A percentile compares a stretch with the other conserved stretches of the same genome.
phyloP scores from a whole-genome alignment of 306 rosid genomes.

The Rosa rugosa region DNA sequence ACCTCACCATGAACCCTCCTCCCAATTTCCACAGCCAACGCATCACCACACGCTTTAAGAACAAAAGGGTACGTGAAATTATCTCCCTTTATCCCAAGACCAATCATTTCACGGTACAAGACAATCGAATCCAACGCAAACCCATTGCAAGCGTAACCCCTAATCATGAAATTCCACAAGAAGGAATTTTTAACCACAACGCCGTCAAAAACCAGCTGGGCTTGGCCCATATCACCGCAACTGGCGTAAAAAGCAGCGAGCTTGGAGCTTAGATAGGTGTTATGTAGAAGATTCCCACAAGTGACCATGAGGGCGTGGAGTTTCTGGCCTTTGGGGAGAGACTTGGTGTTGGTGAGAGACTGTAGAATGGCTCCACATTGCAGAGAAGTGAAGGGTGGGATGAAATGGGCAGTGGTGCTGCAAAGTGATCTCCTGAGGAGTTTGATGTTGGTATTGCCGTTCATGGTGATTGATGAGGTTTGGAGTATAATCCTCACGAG shows the following conservation, averaged over 20 bases:
- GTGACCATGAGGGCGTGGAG: conserved; percentile 46
- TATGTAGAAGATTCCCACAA: conserved; percentile 40
- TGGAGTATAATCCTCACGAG: neutral
- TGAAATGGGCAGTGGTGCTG: conserved; percentile 9
- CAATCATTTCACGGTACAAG: conserved; percentile 48
- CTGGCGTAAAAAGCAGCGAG: conserved; percentile 52
- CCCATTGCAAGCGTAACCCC: conserved; percentile 47
- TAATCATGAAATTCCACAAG: conserved; percentile 55
- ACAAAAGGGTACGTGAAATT: conserved; percentile 64
- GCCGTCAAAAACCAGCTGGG: conserved; percentile 42
- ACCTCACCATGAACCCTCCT: conserved; percentile 50
- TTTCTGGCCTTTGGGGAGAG: conserved; percentile 36
- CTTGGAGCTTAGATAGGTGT: conserved; percentile 48
- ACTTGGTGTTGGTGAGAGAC: conserved; percentile 45
- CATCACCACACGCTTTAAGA: conserved; percentile 59
- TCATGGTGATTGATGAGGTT: conserved; percentile 28
- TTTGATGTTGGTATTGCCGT: conserved; percentile 19
- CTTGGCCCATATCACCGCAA: conserved; percentile 45
- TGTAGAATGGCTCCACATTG: conserved; percentile 58
- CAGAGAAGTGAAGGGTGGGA: conserved; percentile 35
- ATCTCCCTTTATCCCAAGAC: conserved; percentile 41
- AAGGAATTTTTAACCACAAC: conserved; percentile 39
- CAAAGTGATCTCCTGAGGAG: conserved; percentile 18
- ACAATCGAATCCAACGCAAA: conserved; percentile 28
- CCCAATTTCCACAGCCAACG: conserved; percentile 40